Base-by-base conservation (phyloP, 2,329 filamentous ascomycete genomes). In the Coleophoma crateriformis region DNA sequence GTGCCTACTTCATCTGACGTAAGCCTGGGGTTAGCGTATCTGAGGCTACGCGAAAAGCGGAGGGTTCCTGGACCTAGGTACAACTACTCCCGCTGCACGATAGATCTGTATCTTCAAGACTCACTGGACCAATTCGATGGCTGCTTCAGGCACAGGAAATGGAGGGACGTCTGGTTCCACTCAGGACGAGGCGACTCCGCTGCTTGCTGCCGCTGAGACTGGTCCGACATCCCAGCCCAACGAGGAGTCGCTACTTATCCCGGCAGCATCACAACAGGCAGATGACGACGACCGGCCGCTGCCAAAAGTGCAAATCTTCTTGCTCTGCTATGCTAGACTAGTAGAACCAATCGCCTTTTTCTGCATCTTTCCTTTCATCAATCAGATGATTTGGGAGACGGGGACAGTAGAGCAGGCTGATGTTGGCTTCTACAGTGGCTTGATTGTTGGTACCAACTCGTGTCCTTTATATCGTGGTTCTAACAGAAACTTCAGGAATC, bases 271-370 rank as follows among this genome's bases (percentile, higher is more conserved):
- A 8, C 15, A 44, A 32, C 7, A 8, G n/a, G 41, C 4, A 7
- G 27, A 20, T 32, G 41, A 44, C 11, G 41, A 44, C 27, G n/a
- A 14, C 10, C 10, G 19, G 13, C 73, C 76, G 2, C 62, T 86
- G 20, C 77, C 81, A 32, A 72, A 69, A 55, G 47, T 62, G 27
- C 87, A 90, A 63, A 80, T 91, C 48, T 64, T 84, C 37, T 67
- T 87, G 14, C 78, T 91, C 20, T 90, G 87, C 71, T 87, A 82
- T 61, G 82, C 82, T 2, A 81, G 86, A 11, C 64, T 87, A 33
- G 72, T 87, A 46, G 87, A 90, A 61, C 87, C 87, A 1, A 76
- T 90, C 35, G 84, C 85, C 34, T 90, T 88, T 71, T 90, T 90
- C 71, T 81, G 76, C 64, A 88, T 90, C 63, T 86, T 91, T 58